Evolutionary conservation across 2,329 filamentous ascomycete species (phyloP), one percentile per base, ranked within the genome.

Genomic region (Diaporthe sp.): DNA sequence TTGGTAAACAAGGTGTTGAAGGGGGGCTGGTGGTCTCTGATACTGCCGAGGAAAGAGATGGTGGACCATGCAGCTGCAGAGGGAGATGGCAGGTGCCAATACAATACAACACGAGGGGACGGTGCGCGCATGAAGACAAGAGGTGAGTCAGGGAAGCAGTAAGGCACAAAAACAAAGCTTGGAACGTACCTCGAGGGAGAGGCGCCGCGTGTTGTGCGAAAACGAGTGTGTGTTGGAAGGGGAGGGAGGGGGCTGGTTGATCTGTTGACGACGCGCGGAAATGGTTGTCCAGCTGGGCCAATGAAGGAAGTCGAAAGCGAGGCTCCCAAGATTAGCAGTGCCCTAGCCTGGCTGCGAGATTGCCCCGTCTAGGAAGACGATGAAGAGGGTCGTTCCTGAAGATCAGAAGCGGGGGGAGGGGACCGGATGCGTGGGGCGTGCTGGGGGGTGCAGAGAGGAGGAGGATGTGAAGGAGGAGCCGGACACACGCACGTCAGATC

Each of bases 321-420:
- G 46, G 31, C 46, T 22, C 49, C 44, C 46, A 70, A 70, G 65
- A 70, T 70, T 70, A 55, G 22, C 31, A 34, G 65, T 65, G 39
- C 46, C 28, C 49, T 65, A 44, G 46, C 71, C 34, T 65, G 31
- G 46, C 58, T 57, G n/a, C 22, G 55, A 65, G 46, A 44, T 55
- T 73, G 71, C 25, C 71, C 46, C 34, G 49, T 65, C 44, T 13
- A 62, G 25, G 55, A 46, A 42, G 19, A 70, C 34, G 57, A 73
- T 55, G 71, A n/a, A 70, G 71, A 75, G 71, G 74, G 71, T 75
- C 74, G 74, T 73, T 60, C 74, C 74, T 75, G 74, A 73, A 42
- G 74, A 58, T 68, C 60, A 65, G 71, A 53, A 65, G 58, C 37
- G 42, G 71, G 37, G 42, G 71, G 46, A 62, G 57, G 58, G 34